A percentile compares a stretch with the other conserved stretches of the same genome.
These are phyloP conservation scores for Verticillium tricorpus DNA, from an alignment of 2,329 filamentous ascomycete genomes.

Conservation along the genomic window DNA sequence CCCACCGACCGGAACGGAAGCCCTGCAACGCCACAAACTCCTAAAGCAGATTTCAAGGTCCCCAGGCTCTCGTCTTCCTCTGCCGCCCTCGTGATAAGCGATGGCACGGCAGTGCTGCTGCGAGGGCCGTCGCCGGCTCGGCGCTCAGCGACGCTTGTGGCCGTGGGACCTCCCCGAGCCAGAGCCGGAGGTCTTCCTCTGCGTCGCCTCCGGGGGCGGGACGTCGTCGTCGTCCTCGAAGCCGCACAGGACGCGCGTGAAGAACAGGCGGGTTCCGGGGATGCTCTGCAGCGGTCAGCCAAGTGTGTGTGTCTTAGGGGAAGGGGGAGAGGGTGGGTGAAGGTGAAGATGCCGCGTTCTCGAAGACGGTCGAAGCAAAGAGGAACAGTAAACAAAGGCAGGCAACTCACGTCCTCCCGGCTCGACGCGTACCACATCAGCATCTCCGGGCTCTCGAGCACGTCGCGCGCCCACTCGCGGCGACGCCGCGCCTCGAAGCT, in stretches of 20 bases:
- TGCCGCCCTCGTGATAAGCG: no score
- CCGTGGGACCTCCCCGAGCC: background rate
- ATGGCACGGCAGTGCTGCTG: no score
- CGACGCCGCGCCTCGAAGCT: slow-evolving; percentile 36
- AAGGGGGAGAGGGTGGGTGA: no score
- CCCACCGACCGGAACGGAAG: background rate
- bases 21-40: background rate
- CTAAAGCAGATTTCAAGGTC: background rate
- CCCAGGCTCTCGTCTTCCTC: background rate
- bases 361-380: background rate
- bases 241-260: slow-evolving; percentile 52
- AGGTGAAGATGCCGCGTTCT: no score
- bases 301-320: no score
- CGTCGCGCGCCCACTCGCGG: slow-evolving; percentile 44
- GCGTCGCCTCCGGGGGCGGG: slow-evolving; percentile 9
- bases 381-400: background rate
- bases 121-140: no score
- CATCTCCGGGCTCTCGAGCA: slow-evolving; percentile 53
- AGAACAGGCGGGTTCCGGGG: slow-evolving; percentile 50
- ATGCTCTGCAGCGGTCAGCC: slow-evolving; percentile 40
- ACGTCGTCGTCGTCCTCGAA: slow-evolving; percentile 27
- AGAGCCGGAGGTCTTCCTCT: slow-evolving; percentile 7
- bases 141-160: background rate
- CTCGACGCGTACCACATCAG: slow-evolving; percentile 56
- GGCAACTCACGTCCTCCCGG: slow-evolving; percentile 44